Evolutionary conservation across 106 monocot genomes (phyloP).

Genomic region (Dioscorea dumetorum): DNA sequence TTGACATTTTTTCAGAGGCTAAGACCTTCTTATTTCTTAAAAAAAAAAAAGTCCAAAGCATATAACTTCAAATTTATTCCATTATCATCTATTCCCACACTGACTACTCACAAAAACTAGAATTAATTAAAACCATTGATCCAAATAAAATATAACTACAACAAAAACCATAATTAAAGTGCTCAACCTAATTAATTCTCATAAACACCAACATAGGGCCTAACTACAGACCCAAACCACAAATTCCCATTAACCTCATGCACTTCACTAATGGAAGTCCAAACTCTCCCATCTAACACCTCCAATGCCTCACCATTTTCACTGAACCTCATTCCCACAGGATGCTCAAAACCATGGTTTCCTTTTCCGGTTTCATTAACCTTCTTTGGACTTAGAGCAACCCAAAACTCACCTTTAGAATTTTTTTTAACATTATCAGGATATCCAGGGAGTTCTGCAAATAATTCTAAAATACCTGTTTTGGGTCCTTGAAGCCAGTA

Average conservation of each 20-base stretch:
- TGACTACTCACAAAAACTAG: too few relatives aligned
- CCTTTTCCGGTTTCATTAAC: too few relatives aligned
- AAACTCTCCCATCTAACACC: slow-evolving; percentile 11
- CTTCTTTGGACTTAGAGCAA: slow-evolving; percentile 16
- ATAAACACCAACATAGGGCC: slow-evolving; percentile 22
- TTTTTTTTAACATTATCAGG: slow-evolving; percentile 27
- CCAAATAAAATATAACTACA: too few relatives aligned
- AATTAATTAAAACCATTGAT: too few relatives aligned
- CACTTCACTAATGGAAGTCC: slow-evolving; percentile 27
- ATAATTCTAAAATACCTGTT: slow-evolving; percentile 5
- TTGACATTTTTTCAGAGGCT: too few relatives aligned
- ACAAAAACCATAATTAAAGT: too few relatives aligned
- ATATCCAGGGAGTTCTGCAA: slow-evolving; percentile 21
- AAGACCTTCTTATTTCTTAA: too few relatives aligned
- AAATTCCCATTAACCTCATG: slow-evolving; percentile 16
- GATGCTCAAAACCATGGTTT: not conserved
- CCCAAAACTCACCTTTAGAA: slow-evolving; percentile 19
- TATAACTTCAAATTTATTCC: too few relatives aligned
- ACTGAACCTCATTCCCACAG: slow-evolving; percentile 22
- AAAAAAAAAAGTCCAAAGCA: too few relatives aligned
- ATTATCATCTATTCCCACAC: too few relatives aligned
- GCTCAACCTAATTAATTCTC: not conserved
- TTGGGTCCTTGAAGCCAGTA: slow-evolving; percentile 25
- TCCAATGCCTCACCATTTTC: slow-evolving; percentile 11
- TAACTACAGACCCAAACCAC: slow-evolving; percentile 28